Evolutionary conservation across 2,329 filamentous ascomycete genomes (phyloP), one percentile per base, ranked within the genome.

Genomic region (Clarireedia homoeocarpa): DNA sequence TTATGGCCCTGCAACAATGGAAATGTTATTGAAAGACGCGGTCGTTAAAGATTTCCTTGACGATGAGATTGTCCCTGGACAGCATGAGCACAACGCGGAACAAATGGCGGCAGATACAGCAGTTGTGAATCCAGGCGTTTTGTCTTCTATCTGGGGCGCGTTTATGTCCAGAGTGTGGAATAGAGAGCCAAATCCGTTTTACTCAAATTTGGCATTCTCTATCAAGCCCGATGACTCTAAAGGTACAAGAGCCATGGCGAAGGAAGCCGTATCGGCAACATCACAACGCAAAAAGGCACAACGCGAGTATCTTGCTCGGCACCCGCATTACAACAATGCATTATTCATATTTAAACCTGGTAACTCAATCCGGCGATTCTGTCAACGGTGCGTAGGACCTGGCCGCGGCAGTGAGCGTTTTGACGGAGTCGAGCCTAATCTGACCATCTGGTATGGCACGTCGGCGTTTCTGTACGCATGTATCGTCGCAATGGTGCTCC

Each of bases 401-500:
- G 92, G 92, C 14, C 84, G 94, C 59, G 95, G 94, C 6, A 81
- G 77, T 46, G 88, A 95, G 69, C 85, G 94, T 46, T 87, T 95
- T 60, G 89, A 97, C 70, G 94, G 94, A 14, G 83, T 95, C 0
- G 85, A 91, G 58, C 94, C 94, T 0, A 92, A 94, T 63, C 91
- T 90, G 62, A 82, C 88, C 4, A 79, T 94, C 7, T 99, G 94
- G 91, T 96, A 96, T 69, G 77, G 83, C 0, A 95, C 97, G 70
- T 96, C 94, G 0, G 89, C 90, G 3, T 88, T 99, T 65, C 89
- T 97, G 55, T 99, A 99, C 70, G 84, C 87, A 24, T 88, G 89
- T 14, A 96, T 99, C 60, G 89, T 97, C 44, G 89, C 90, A 51
- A 99, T 99, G 95, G 94, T 99, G n/a, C 73, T 96, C 46, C 80